Base-by-base conservation (phyloP, 257 asterid genomes). In the Penstemon newberryi region DNA sequence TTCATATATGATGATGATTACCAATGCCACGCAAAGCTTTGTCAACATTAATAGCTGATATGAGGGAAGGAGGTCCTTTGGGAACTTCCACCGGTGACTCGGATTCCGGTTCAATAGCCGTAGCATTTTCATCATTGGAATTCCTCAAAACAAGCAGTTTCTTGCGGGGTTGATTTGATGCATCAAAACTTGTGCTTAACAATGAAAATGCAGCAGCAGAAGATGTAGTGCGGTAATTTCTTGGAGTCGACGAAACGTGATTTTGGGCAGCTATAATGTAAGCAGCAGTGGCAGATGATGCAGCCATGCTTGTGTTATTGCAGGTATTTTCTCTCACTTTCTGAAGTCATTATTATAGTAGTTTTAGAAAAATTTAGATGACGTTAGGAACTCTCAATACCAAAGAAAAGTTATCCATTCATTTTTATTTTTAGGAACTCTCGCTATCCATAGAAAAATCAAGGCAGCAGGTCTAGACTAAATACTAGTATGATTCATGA, bases 21-120 rank as follows among this genome's bases (percentile, higher is more conserved):
- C 96, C 94, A 44, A 91, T 75, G 60, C 97, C 97, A 4, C 94
- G 95, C 52, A 90, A 72, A 70, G 92, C 92, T 67, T 85, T 90
- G 52, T 90, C 96, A 58, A 84, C 95, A 43, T 88, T 91, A 6
- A 85, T 87, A 60, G 91, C 78, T 15, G 97, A 91, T 60, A 91
- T 88, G 25, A 91, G 61, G 37, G 97, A 91, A 0, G 89, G 82
- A 11, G 85, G 78, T 15, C 76, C 90, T 53, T 78, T 54, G 0
- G 80, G 75, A 56, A 81, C 70, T 54, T 86, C 86, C 37, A 72
- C 75, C 3, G 89, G 61, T 6, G 68, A 4, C 56, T 67, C 85
- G 2, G 78, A 11, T 33, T 63, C 85, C 4, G 56, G 49, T 7
- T 77, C 73, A 0, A 77, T 77, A 0, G 72, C 42, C 0, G 79